Conservation (phyloP, 129 eudicot genomes). For the Gnaphalium uliginosum region DNA sequence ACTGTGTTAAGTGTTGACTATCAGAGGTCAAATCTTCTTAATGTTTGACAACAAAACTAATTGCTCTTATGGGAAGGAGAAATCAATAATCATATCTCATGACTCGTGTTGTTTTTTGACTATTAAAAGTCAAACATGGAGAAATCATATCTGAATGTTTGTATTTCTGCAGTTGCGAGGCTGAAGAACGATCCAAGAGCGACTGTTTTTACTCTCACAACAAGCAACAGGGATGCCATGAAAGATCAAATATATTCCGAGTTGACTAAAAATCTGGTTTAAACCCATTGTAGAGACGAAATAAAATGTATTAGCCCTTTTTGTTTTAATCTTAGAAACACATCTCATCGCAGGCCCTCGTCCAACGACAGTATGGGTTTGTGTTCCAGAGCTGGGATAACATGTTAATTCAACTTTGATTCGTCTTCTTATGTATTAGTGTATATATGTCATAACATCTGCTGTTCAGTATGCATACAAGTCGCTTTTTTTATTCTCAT, state of each 20-base stretch:
- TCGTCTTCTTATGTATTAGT: neutral
- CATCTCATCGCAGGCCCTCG: too few species aligned
- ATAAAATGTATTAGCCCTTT: neutral
- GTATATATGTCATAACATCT: neutral
- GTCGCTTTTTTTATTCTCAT: too few species aligned
- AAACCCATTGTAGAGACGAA: neutral
- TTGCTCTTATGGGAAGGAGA: too few species aligned
- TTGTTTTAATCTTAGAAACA: too few species aligned
- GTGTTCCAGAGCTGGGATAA: too few species aligned
- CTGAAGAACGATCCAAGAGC: conserved; percentile 78
- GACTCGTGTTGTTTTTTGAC: neutral
- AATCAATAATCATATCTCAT: too few species aligned
- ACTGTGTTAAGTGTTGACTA: neutral
- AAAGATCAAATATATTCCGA: conserved; percentile 51
- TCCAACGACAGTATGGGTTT: too few species aligned
- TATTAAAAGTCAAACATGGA: conserved; percentile 7
- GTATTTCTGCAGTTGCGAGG: conserved; percentile 65
- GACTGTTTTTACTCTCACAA: conserved; percentile 52
- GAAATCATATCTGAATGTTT: neutral
- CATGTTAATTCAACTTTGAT: neutral
- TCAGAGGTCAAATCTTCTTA: too few species aligned
- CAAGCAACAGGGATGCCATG: conserved; percentile 68
- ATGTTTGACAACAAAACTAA: too few species aligned
- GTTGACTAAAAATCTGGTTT: conserved; percentile 37
- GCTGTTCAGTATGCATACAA: neutral